Conservation (phyloP, 768 basidiomycete genomes). For the Amanita subjunquillea region DNA sequence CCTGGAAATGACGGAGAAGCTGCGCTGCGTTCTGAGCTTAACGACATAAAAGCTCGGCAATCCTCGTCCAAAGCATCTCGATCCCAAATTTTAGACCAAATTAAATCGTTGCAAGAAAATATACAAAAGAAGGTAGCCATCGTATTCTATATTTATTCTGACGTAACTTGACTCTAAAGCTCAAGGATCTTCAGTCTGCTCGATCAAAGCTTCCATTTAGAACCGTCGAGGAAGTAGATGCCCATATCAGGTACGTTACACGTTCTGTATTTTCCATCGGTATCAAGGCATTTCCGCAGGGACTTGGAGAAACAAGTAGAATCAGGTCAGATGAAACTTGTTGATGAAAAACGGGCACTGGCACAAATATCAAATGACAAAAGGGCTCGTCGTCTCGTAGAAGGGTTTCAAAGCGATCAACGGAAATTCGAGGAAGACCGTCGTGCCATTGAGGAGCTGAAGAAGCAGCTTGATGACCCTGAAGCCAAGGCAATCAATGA, state of each 20-base stretch:
- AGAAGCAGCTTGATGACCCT: conserved; percentile 83
- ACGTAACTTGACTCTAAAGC: conserved; percentile 27
- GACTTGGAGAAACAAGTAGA: conserved; percentile 86
- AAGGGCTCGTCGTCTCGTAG: conserved; percentile 65
- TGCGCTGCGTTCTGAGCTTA: conserved; percentile 71
- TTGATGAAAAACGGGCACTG: conserved; percentile 93
- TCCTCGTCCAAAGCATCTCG: conserved; percentile 63
- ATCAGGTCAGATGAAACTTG: conserved; percentile 83
- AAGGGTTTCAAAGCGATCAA: conserved; percentile 73
- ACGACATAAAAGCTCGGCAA: conserved; percentile 69
- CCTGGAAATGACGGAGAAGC: conserved; percentile 62
- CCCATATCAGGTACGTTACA: conserved; percentile 63
- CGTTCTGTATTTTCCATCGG: not conserved
- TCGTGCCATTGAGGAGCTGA: conserved; percentile 63
- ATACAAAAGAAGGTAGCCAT: conserved; percentile 68
- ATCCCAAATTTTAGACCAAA: conserved; percentile 63
- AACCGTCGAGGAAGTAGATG: conserved; percentile 78
- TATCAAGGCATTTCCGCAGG: conserved; percentile 27
- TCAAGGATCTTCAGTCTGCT: conserved; percentile 78
- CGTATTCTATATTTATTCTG: not conserved
- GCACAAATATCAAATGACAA: conserved; percentile 72
- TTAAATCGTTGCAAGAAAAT: conserved; percentile 68
- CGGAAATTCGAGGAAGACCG: conserved; percentile 76
- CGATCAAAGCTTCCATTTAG: conserved; percentile 74
- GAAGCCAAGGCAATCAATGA: conserved; percentile 74